Evolutionary conservation across 805 yeast genomes (phyloP).

Genomic region (Lipomyces chichibuensis): DNA sequence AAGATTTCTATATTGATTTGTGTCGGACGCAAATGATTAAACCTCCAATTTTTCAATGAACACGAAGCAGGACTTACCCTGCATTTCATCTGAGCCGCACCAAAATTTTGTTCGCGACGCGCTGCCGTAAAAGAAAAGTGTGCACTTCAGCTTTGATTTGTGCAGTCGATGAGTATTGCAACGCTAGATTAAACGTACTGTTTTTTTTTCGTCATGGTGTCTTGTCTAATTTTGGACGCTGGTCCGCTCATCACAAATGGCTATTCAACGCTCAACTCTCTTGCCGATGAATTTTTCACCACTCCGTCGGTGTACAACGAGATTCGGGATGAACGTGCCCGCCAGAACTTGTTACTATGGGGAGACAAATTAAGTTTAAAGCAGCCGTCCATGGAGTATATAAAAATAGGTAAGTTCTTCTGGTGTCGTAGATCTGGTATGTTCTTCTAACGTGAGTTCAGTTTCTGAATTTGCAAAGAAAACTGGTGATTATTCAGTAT

Average conservation of each 20-base stretch:
- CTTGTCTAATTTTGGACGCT: slow-evolving; percentile 77
- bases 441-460: slow-evolving; percentile 26
- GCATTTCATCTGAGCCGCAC: not conserved
- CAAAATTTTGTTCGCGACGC: not conserved
- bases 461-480: slow-evolving; percentile 77
- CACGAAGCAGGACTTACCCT: not conserved
- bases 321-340: slow-evolving; percentile 80
- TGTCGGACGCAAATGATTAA: no score
- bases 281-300: slow-evolving; percentile 75
- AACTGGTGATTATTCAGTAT: slow-evolving; percentile 89
- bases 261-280: slow-evolving; percentile 68
- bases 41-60: not conserved
- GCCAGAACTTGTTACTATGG: slow-evolving; percentile 81
- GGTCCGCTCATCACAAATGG: slow-evolving; percentile 91
- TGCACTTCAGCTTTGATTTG: not conserved
- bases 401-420: slow-evolving; percentile 47
- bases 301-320: slow-evolving; percentile 91
- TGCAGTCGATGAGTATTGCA: not conserved
- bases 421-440: not conserved
- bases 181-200: not conserved
- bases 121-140: not conserved
- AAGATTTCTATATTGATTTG: not conserved
- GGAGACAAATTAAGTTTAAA: slow-evolving; percentile 64
- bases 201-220: not conserved
- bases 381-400: slow-evolving; percentile 71